Conservation (phyloP, 1,284 basidiomycete species). For the Ceratobasidium theobromae region DNA sequence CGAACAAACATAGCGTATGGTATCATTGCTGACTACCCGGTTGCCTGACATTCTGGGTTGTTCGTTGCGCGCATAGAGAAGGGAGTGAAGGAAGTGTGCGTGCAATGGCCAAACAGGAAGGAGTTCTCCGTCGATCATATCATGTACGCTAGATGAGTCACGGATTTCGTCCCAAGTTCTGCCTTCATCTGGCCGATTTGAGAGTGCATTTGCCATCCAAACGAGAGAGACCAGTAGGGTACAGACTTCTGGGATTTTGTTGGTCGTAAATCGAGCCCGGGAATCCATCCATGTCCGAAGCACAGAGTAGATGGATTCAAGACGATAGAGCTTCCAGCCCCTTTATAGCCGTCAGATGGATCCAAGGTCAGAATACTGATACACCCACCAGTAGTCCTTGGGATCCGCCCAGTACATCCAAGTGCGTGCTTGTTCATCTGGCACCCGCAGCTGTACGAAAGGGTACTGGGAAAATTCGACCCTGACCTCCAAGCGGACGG, state of each 20-base stretch:
- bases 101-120: not conserved
- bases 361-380: not conserved
- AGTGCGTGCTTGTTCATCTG: not conserved
- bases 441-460: not conserved
- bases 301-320: not conserved
- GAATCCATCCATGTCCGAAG: not conserved
- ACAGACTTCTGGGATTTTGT: not conserved
- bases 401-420: not conserved
- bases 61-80: not conserved
- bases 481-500: not conserved
- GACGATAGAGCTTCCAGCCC: not conserved
- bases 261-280: not conserved
- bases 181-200: not conserved
- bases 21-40: not conserved
- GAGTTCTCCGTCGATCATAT: not conserved
- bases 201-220: not conserved
- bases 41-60: not conserved
- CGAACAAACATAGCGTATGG: not conserved
- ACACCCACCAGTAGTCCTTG: constrained; percentile 6
- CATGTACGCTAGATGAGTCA: not conserved
- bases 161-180: not conserved
- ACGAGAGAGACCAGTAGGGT: not conserved
- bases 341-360: not conserved
- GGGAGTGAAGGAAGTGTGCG: not conserved
- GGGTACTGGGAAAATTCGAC: not conserved